Base-by-base conservation (phyloP, 805 yeast genomes). In the Pichia heedii region DNA sequence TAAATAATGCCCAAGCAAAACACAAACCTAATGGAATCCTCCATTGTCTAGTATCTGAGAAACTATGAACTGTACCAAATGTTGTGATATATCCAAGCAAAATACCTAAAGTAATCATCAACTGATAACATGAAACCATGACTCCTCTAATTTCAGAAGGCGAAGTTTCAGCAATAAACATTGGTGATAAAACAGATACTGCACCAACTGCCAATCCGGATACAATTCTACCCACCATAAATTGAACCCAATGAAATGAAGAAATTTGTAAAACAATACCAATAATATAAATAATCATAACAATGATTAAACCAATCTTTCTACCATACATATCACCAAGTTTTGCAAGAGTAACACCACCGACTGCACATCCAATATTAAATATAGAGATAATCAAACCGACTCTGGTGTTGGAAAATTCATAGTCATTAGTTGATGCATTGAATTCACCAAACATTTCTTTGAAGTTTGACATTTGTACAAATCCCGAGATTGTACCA, bases 401-500 rank as follows among this genome's bases (percentile, higher is more conserved):
- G 15, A 69, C 62, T 61, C 80, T 63, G 15, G 69, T 72, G 49
- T 71, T 65, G 5, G 80, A 68, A 33, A 77, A 60, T 44, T 61
- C 62, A 54, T 48, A 37, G 3, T 52, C 57, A 43, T 79, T 80
- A 15, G 54, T 54, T 3, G 54, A 38, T 44, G 63, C 45, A 4
- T 47, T 34, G 16, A 12, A 19, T 46, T 66, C 60, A 52, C 84
- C 86, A 52, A 79, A 79, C 50, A 76, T 65, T 24, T 50, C 46
- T 42, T 65, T 58, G 60, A 74, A 81, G 51, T 76, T 75, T 12
- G 66, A 51, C 79, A 79, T 76, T 56, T 75, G 75, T 36, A 79
- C 76, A 57, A 80, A 76, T 48, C 87, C 87, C 36, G 84, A 78
- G 60, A 80, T 75, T 49, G 86, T 79, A 65, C 86, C 87, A 41